A percentile compares a stretch with the other conserved stretches of the same genome.
phyloP scores from a whole-genome alignment of 1,284 basidiomycete species.

The Naganishia albida region DNA sequence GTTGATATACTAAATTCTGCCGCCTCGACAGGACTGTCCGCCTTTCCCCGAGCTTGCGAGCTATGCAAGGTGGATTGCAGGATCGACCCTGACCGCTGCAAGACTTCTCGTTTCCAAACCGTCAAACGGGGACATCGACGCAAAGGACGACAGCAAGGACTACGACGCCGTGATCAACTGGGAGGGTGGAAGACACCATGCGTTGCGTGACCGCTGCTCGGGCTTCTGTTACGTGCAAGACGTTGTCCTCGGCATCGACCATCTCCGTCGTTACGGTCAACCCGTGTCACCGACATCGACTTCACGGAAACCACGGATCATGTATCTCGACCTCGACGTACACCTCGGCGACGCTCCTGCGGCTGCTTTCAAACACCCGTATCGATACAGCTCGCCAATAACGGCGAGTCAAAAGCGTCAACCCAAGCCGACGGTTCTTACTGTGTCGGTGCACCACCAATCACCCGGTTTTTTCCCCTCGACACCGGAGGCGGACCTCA shows the following conservation, averaged over 20 bases:
- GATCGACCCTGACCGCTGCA: constrained; percentile 73
- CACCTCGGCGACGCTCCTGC: constrained; percentile 84
- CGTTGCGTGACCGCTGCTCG: constrained; percentile 65
- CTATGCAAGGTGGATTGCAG: constrained; percentile 72
- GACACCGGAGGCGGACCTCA: constrained; percentile 61
- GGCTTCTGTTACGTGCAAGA: constrained; percentile 96
- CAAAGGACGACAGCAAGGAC: background rate
- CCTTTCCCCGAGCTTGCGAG: constrained; percentile 67
- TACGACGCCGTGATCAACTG: constrained; percentile 73
- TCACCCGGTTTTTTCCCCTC: constrained; percentile 80
- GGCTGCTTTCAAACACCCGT: constrained; percentile 64
- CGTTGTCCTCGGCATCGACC: constrained; percentile 73
- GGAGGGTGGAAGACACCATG: constrained; percentile 68
- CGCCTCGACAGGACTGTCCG: constrained; percentile 70
- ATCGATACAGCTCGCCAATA: constrained; percentile 35
- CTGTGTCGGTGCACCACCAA: constrained; percentile 79
- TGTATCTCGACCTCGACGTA: constrained; percentile 90
- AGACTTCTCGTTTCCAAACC: constrained; percentile 61
- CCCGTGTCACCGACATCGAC: background rate
- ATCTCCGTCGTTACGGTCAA: constrained; percentile 51
- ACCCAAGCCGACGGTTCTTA: constrained; percentile 64
- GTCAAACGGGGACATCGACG: background rate
- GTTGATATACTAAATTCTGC: background rate
- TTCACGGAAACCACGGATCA: constrained; percentile 61
- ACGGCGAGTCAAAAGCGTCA: constrained; percentile 26